phyloP scores from a whole-genome alignment of 1,284 basidiomycete species.

The Omphalotus olearius region DNA sequence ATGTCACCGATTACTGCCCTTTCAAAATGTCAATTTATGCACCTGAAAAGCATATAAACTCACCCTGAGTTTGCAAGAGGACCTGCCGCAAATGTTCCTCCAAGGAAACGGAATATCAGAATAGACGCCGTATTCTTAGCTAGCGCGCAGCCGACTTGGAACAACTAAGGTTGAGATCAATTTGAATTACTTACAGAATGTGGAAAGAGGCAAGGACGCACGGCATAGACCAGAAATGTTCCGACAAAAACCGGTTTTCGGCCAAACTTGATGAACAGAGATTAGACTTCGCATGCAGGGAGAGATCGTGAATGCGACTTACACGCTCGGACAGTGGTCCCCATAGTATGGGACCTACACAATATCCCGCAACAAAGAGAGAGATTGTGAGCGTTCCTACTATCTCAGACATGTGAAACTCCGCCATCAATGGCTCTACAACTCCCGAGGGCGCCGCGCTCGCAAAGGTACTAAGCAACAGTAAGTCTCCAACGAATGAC shows the following conservation, averaged over 20 bases:
- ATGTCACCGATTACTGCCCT: background rate
- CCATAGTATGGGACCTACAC: too few relatives aligned
- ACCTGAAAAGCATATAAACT: background rate
- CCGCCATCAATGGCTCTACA: too few relatives aligned
- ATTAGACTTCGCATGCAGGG: background rate
- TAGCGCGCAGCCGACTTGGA: background rate
- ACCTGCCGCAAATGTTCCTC: background rate
- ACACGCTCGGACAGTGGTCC: too few relatives aligned
- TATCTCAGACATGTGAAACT: too few relatives aligned
- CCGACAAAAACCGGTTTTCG: background rate
- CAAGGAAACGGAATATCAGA: background rate
- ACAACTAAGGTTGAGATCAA: background rate
- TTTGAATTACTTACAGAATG: too few relatives aligned
- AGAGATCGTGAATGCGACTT: too few relatives aligned
- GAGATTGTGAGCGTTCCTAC: too few relatives aligned
- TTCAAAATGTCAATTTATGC: background rate
- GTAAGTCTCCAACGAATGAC: too few relatives aligned
- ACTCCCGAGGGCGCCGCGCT: too few relatives aligned
- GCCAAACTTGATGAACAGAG: background rate
- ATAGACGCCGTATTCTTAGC: background rate
- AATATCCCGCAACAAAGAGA: too few relatives aligned
- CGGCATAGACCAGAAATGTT: background rate
- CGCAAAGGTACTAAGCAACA: too few relatives aligned
- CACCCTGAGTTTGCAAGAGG: background rate
- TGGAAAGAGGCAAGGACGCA: background rate